Evolutionary conservation across 1,284 basidiomycete species (phyloP).

Genomic region (Sporisorium reilianum): DNA sequence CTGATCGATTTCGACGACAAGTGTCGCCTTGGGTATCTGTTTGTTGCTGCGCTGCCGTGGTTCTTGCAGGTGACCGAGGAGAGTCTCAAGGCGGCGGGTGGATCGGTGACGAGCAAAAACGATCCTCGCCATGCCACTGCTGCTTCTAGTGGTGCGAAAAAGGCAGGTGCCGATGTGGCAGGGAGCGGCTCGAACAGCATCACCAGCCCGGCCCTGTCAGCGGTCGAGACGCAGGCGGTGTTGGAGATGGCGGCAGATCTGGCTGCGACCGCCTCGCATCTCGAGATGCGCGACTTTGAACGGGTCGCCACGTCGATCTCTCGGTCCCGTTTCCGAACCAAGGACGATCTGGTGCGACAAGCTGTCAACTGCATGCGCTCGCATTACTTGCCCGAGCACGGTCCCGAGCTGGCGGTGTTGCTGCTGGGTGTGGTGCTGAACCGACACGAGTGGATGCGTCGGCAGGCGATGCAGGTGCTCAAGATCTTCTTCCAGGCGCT

Average conservation of each 20-base stretch:
- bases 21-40: constrained; percentile 81
- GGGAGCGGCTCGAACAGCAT: constrained; percentile 7
- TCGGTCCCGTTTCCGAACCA: constrained; percentile 87
- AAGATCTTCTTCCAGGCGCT: constrained; percentile 88
- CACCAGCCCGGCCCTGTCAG: constrained; percentile 69
- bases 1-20: constrained; percentile 79
- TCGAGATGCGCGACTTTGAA: constrained; percentile 80
- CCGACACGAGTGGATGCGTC: constrained; percentile 82
- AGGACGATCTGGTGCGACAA: constrained; percentile 92
- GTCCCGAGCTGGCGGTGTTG: constrained; percentile 82
- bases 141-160: constrained; percentile 17
- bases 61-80: constrained; percentile 82
- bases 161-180: constrained; percentile 10
- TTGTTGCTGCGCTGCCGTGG: constrained; percentile 87
- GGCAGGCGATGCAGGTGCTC: constrained; percentile 86
- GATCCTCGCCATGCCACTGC: constrained; percentile 29
- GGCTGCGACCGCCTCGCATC: constrained; percentile 78
- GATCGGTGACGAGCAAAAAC: constrained; percentile 28
- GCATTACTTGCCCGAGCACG: constrained; percentile 76
- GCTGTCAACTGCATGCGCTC: constrained; percentile 86
- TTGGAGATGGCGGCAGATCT: constrained; percentile 82
- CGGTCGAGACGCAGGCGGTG: constrained; percentile 75
- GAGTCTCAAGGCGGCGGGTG: constrained; percentile 25
- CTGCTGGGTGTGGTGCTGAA: constrained; percentile 89
- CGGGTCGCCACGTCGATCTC: constrained; percentile 90